Evolutionary conservation across 2,329 filamentous ascomycete genomes (phyloP).

Genomic region (Fusarium cyanostomum): DNA sequence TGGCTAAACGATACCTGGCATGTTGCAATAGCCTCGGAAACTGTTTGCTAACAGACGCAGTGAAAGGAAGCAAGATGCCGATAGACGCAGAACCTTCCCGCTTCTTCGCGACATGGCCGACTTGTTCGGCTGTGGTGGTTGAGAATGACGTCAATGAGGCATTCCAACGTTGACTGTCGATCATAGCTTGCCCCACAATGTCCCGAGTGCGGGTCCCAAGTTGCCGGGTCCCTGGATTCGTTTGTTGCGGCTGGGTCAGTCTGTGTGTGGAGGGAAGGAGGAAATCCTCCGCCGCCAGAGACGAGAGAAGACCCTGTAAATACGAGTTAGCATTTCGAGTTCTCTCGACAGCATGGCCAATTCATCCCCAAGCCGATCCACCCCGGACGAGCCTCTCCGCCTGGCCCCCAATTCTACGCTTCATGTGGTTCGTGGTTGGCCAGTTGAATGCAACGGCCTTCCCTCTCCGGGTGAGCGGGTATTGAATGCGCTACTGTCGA

Average conservation of each 20-base stretch:
- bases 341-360: slow-evolving; percentile 7
- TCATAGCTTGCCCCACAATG: slow-evolving; percentile 21
- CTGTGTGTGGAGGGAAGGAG: slow-evolving; percentile 31
- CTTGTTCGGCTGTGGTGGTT: neutral
- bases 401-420: neutral
- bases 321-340: slow-evolving; percentile 2
- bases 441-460: neutral
- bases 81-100: slow-evolving; percentile 21
- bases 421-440: neutral
- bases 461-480: slow-evolving; percentile 21
- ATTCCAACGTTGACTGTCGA: slow-evolving; percentile 8
- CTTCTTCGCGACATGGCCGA: neutral
- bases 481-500: neutral
- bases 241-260: neutral
- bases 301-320: slow-evolving; percentile 7
- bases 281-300: slow-evolving; percentile 33
- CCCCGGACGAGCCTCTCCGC: slow-evolving; percentile 38
- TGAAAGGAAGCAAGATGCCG: neutral
- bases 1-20: neutral
- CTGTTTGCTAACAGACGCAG: no score
- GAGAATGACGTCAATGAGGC: slow-evolving; percentile 42
- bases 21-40: no score
- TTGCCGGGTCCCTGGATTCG: slow-evolving; percentile 3
- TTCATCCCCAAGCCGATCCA: slow-evolving; percentile 7
- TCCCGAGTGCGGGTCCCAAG: slow-evolving; percentile 16